These are phyloP conservation scores for Trematosphaeria pertusa DNA, from an alignment of 2,329 filamentous ascomycete species.

Conservation along the genomic window DNA sequence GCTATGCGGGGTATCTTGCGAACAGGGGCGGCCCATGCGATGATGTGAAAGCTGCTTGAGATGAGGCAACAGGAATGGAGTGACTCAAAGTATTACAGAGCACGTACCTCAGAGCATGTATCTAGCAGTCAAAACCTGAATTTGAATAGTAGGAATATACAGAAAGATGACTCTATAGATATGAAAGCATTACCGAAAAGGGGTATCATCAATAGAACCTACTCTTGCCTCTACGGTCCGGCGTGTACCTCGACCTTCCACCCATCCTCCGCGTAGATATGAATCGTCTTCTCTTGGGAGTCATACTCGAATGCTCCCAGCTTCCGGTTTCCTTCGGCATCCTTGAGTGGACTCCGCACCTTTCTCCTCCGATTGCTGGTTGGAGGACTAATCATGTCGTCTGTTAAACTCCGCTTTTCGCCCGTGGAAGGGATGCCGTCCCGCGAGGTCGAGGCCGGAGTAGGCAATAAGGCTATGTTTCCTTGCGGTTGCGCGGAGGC, in stretches of 20 bases:
- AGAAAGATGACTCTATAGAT: no score
- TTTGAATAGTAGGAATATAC: no score
- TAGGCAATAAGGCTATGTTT: not conserved
- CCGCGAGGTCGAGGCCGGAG: not conserved
- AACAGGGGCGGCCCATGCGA: no score
- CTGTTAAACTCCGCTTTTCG: constrained; percentile 15
- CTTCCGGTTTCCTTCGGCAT: constrained; percentile 14
- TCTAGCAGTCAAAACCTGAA: no score
- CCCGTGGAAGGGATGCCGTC: not conserved
- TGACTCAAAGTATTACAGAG: no score
- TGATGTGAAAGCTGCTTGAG: no score
- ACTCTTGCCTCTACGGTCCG: not conserved
- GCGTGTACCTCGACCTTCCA: constrained; percentile 25
- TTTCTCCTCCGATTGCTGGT: constrained; percentile 23
- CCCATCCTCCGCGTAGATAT: constrained; percentile 25
- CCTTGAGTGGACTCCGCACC: constrained; percentile 18
- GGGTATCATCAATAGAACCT: constrained; percentile 1
- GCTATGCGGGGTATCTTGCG: no score
- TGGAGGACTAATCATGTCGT: constrained; percentile 25
- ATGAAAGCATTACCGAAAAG: no score
- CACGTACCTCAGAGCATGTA: no score
- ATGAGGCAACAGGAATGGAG: no score
- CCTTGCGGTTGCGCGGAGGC: not conserved
- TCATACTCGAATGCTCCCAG: constrained; percentile 24
- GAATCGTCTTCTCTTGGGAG: constrained; percentile 23